These are phyloP conservation scores for Yamadazyma taylorii DNA, from an alignment of 1,139 yeast genomes.

Conservation along the genomic window DNA sequence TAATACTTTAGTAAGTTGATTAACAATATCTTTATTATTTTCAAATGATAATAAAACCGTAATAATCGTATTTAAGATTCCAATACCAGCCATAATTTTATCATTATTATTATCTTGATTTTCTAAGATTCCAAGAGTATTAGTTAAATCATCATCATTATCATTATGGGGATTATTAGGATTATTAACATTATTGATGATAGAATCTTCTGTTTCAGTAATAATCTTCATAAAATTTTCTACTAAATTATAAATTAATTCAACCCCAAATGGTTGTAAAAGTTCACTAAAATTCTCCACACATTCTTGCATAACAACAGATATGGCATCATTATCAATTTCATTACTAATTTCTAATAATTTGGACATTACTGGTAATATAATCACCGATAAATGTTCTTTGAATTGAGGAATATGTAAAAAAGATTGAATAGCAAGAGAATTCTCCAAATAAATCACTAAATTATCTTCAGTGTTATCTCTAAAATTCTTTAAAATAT, in stretches of 20 bases:
- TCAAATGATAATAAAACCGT: constrained; percentile 88
- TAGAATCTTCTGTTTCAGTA: constrained; percentile 64
- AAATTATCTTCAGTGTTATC: constrained; percentile 39
- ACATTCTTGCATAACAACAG: constrained; percentile 93
- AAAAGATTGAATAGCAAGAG: constrained; percentile 82
- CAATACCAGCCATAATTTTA: constrained; percentile 85
- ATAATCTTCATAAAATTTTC: constrained; percentile 79
- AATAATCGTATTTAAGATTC: constrained; percentile 81
- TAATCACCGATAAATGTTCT: constrained; percentile 63
- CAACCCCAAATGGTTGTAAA: constrained; percentile 90
- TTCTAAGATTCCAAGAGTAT: constrained; percentile 21
- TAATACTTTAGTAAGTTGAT: constrained; percentile 68
- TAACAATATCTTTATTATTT: constrained; percentile 66
- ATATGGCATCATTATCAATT: constrained; percentile 82
- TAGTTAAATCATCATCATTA: constrained; percentile 19
- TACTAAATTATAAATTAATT: constrained; percentile 74
- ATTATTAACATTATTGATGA: too few species aligned
- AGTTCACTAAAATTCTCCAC: constrained; percentile 88
- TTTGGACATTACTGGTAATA: constrained; percentile 81
- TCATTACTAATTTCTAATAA: constrained; percentile 74
- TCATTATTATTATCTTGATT: constrained; percentile 47
- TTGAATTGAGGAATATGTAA: constrained; percentile 65
- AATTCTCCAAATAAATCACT: constrained; percentile 83
- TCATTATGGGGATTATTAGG: too few species aligned
- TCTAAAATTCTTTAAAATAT: constrained; percentile 61